Evolutionary conservation across 495 filamentous ascomycete genomes (phyloP).

Genomic region (Lasiosphaeria ovina): DNA sequence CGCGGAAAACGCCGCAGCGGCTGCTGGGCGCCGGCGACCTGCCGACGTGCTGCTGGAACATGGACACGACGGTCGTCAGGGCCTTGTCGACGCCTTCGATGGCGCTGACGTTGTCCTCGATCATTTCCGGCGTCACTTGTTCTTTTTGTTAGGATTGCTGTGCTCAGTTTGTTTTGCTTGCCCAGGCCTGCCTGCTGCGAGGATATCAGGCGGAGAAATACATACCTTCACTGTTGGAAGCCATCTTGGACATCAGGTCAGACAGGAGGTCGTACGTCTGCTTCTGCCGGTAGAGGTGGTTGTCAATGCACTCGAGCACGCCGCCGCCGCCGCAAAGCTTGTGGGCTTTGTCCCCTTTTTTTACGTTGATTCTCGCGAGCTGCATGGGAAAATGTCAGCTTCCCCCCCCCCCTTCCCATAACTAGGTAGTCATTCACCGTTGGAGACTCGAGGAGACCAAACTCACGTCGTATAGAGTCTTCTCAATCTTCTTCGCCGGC

Average conservation of each 20-base stretch:
- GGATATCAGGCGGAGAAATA: background rate
- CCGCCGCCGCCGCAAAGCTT: conserved; percentile 4
- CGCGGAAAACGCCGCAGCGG: conserved; percentile 5
- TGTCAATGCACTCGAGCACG: conserved; percentile 15
- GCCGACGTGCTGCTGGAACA: conserved; percentile 16
- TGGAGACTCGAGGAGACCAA: background rate
- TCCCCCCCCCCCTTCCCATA: background rate
- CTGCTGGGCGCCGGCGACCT: conserved; percentile 1
- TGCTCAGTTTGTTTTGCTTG: background rate
- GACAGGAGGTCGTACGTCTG: background rate
- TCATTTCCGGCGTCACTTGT: background rate
- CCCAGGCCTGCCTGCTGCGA: background rate
- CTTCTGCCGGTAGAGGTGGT: conserved; percentile 18
- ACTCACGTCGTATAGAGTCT: conserved; percentile 14
- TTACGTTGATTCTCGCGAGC: background rate
- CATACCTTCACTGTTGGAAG: background rate
- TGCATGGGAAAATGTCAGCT: background rate
- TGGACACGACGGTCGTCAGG: conserved; percentile 1
- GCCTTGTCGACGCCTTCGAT: conserved; percentile 10
- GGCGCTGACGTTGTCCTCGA: conserved; percentile 2
- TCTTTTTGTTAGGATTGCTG: background rate
- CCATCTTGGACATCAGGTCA: background rate
- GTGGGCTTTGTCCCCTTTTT: conserved; percentile 7
- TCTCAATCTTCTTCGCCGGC: conserved; percentile 14
- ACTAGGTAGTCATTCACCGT: background rate